A percentile compares a stretch with the other conserved stretches of the same genome.
phyloP scores from a whole-genome alignment of 768 basidiomycete species.

The Tubosaeta sp. region DNA sequence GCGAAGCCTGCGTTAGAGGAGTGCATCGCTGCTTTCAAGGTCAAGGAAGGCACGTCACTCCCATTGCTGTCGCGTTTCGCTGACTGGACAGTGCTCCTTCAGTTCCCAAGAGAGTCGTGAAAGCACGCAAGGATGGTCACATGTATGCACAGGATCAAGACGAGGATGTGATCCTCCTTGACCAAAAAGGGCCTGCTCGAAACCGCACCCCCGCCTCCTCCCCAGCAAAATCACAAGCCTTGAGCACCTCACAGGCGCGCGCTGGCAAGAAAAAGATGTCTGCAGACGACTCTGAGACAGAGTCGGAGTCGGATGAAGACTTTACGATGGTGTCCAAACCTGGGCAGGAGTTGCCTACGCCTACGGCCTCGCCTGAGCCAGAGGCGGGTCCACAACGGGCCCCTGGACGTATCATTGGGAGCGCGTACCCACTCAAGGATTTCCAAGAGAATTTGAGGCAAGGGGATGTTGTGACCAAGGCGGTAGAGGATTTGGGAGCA shows the following conservation, averaged over 20 bases:
- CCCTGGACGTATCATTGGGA: conserved; percentile 73
- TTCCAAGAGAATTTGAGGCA: conserved; percentile 66
- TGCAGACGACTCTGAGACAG: conserved; percentile 49
- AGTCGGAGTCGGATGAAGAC: conserved; percentile 43
- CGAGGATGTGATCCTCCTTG: conserved; percentile 58
- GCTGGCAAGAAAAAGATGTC: conserved; percentile 14
- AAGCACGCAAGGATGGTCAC: conserved; percentile 59
- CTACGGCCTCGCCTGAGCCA: conserved; percentile 46
- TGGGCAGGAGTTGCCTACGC: conserved; percentile 41
- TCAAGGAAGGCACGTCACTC: conserved; percentile 62
- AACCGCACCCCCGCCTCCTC: conserved; percentile 13
- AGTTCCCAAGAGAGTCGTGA: conserved; percentile 64
- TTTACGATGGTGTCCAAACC: conserved; percentile 13
- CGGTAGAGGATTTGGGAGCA: conserved; percentile 71
- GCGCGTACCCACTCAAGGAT: conserved; percentile 68
- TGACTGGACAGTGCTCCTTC: conserved; percentile 1
- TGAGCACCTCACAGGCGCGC: conserved; percentile 1
- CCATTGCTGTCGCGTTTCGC: neutral
- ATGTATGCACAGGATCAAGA: conserved; percentile 57
- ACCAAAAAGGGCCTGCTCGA: conserved; percentile 22
- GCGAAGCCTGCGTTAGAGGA: conserved; percentile 53
- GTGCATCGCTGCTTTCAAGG: conserved; percentile 64
- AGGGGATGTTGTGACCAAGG: conserved; percentile 82
- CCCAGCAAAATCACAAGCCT: conserved; percentile 4
- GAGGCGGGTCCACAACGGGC: conserved; percentile 49